Base-by-base conservation (phyloP, 495 filamentous ascomycete genomes). In the Aspergillus avenaceus region DNA sequence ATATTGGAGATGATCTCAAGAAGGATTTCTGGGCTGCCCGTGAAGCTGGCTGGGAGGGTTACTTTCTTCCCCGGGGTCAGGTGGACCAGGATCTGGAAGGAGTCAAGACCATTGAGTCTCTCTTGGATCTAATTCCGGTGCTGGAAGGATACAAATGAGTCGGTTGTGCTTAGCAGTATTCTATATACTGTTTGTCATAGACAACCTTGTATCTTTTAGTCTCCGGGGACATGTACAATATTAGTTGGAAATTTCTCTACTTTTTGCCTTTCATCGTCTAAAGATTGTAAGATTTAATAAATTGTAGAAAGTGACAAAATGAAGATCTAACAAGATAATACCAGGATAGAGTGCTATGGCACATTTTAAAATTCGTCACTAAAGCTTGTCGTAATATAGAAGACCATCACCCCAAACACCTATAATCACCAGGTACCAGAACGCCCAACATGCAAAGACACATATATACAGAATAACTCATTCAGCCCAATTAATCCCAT, bases 1-100 rank as follows among this genome's bases (percentile, higher is more conserved):
- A 89, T 62, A 73, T 90, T 9, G 88, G 88, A 0, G 86, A 92
- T 62, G 80, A 87, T 41, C 59, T 71, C 3, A 56, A 67, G 19
- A 83, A 87, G 54, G 88, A 92, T 47, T 81, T 79, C 34, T 25
- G 70, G 5, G 86, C 73, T 3, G 85, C 87, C 5, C 34, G 61
- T 24, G 61, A 68, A 16, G 85, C 84, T 11, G 84, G 85, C 0
- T 92, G 87, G 88, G 64, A 77, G 37, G 73, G 73, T 4, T 67
- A 83, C 14, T 52, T 81, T 21, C 52, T 87, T 28, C 67, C 75
- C 51, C 67, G 76, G 14, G 60, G 61, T 0, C 47, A 34, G 28
- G 51, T 49, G 14, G 38, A 29, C 4, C 31, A 58, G 8, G 32
- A 25, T 18, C 37, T 40, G 21, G 34, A 53, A n/a, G 56, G 50